These are phyloP conservation scores for Collybia sordida DNA, from an alignment of 768 basidiomycete genomes.

Conservation along the genomic window DNA sequence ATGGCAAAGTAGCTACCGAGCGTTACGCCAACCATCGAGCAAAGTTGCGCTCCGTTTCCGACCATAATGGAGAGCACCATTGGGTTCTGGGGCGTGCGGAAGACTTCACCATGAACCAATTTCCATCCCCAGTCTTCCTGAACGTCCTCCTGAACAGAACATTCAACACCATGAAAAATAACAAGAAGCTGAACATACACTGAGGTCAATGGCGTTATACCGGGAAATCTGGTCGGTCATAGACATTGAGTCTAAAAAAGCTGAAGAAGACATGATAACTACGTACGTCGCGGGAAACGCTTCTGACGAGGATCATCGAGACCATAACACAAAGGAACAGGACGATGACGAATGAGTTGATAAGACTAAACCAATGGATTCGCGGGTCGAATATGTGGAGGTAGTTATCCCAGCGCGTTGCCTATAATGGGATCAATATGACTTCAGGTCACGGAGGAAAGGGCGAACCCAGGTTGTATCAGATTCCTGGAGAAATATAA, in stretches of 20 bases:
- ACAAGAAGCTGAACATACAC: slow-evolving; percentile 43
- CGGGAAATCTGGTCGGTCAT: slow-evolving; percentile 66
- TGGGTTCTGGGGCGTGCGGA: slow-evolving; percentile 77
- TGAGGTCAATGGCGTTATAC: slow-evolving; percentile 94
- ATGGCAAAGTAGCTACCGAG: slow-evolving; percentile 49
- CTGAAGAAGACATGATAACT: neutral
- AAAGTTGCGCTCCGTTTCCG: slow-evolving; percentile 88
- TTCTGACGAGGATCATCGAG: slow-evolving; percentile 83
- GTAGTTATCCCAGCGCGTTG: slow-evolving; percentile 96
- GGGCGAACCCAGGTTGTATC: slow-evolving; percentile 74
- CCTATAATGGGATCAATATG: slow-evolving; percentile 43
- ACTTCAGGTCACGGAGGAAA: neutral
- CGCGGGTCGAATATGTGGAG: slow-evolving; percentile 90
- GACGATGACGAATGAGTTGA: slow-evolving; percentile 91
- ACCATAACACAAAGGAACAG: slow-evolving; percentile 93
- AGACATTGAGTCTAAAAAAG: neutral
- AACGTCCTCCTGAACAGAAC: slow-evolving; percentile 72
- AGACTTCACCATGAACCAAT: slow-evolving; percentile 94
- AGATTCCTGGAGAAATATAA: slow-evolving; percentile 56
- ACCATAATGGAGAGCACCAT: slow-evolving; percentile 81
- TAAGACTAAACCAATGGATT: slow-evolving; percentile 95
- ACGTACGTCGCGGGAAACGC: slow-evolving; percentile 84
- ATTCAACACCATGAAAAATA: neutral
- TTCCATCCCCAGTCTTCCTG: slow-evolving; percentile 99
- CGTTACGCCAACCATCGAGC: slow-evolving; percentile 85